A percentile compares a stretch with the other conserved stretches of the same genome.
These are phyloP conservation scores for Mucor plumbeus DNA, from an alignment of 371 early-diverging fungal species.

Conservation along the genomic window DNA sequence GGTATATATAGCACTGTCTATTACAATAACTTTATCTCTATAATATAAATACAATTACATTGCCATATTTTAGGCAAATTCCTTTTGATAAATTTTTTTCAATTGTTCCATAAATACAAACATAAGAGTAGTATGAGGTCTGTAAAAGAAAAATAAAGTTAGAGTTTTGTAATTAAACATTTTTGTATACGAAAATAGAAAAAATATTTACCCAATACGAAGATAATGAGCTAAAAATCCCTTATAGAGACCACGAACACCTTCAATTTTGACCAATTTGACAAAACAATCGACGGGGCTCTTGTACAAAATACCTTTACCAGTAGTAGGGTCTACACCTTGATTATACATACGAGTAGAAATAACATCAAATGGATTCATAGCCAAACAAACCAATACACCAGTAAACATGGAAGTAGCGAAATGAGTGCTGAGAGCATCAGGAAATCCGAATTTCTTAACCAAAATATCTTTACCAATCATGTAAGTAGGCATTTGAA, in stretches of 20 bases:
- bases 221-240: slow-evolving; percentile 93
- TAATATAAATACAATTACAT: slow-evolving; percentile 7
- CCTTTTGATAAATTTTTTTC: slow-evolving; percentile 42
- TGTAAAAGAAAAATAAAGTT: slow-evolving; percentile 30
- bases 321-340: slow-evolving; percentile 67
- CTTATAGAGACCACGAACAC: slow-evolving; percentile 87
- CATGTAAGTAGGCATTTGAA: slow-evolving; percentile 93
- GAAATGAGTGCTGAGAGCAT: slow-evolving; percentile 75
- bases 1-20: neutral
- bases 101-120: slow-evolving; percentile 93
- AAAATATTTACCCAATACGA: slow-evolving; percentile 80
- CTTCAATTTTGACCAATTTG: slow-evolving; percentile 86
- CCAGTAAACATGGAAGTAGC: slow-evolving; percentile 83
- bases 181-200: too few species aligned
- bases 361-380: slow-evolving; percentile 98
- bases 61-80: slow-evolving; percentile 27
- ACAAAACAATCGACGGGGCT: slow-evolving; percentile 83
- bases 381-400: slow-evolving; percentile 85
- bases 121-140: slow-evolving; percentile 94
- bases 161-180: neutral
- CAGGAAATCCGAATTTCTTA: slow-evolving; percentile 62
- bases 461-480: slow-evolving; percentile 73
- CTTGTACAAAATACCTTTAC: slow-evolving; percentile 76
- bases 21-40: slow-evolving; percentile 19
- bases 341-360: slow-evolving; percentile 96